phyloP scores from a whole-genome alignment of 2,329 filamentous ascomycete species.

The Paracoccidioides lutzii region DNA sequence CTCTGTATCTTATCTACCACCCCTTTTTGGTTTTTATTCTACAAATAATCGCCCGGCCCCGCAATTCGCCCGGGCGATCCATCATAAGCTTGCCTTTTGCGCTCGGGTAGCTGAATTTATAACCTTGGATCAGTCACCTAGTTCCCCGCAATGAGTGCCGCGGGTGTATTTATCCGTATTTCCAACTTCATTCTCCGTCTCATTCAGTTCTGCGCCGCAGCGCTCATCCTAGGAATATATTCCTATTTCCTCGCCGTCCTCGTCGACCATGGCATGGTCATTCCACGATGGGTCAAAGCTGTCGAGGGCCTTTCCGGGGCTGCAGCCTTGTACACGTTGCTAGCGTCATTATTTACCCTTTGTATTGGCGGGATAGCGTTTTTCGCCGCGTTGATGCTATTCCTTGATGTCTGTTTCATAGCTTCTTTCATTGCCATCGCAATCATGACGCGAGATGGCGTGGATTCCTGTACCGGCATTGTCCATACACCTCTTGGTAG shows the following conservation, averaged over 20 bases:
- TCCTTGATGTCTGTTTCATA: slow-evolving; percentile 65
- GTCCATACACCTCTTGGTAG: slow-evolving; percentile 58
- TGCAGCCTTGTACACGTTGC: slow-evolving; percentile 59
- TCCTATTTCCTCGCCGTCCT: slow-evolving; percentile 73
- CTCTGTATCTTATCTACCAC: no score
- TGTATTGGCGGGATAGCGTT: slow-evolving; percentile 63
- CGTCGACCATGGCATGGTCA: slow-evolving; percentile 48
- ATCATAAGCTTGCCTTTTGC: no score
- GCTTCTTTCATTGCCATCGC: slow-evolving; percentile 74
- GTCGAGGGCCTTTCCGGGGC: slow-evolving; percentile 67
- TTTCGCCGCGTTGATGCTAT: slow-evolving; percentile 58
- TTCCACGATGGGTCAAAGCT: slow-evolving; percentile 54
- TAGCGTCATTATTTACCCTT: slow-evolving; percentile 63
- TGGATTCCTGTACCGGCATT: slow-evolving; percentile 49
- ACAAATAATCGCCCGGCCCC: no score
- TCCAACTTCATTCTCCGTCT: slow-evolving; percentile 59
- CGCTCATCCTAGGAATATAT: slow-evolving; percentile 64
- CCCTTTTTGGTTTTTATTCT: no score
- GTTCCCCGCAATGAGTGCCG: slow-evolving; percentile 41
- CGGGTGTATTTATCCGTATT: slow-evolving; percentile 53
- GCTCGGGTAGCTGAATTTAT: not conserved
- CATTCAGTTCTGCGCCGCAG: slow-evolving; percentile 59
- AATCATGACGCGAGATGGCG: slow-evolving; percentile 57
- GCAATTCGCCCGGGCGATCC: no score
- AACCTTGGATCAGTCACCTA: not conserved